Base-by-base conservation (phyloP, 1,284 basidiomycete genomes). In the Leccinum subrobustum region DNA sequence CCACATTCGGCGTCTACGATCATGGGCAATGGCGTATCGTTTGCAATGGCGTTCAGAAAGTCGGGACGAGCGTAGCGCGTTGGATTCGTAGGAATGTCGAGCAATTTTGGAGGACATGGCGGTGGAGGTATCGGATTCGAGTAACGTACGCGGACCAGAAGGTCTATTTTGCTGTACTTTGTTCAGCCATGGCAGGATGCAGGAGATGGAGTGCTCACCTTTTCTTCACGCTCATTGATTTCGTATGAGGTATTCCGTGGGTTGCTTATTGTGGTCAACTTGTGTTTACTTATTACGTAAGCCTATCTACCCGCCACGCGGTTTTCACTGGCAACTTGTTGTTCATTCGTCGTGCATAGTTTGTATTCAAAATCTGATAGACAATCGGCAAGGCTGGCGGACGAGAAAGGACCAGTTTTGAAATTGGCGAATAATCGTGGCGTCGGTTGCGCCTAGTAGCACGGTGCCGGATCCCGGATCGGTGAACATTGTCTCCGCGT, bases 1-100 rank as follows among this genome's bases (percentile, higher is more conserved):
- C 95, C 95, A 69, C 90, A 89, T 73, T 98, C 95, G 1, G 92
- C 91, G 69, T 98, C 95, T 1, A 96, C 89, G 62, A 97, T 89
- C 92, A 98, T 94, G 0, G 95, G 94, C 9, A 96, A 74, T 0
- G 90, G 89, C 6, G 87, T 86, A 52, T 92, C 91, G 54, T 88
- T 86, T 1, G 91, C 90, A 48, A 97, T 78, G 18, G 87, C 82
- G 64, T 92, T 86, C 25, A 95, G 82, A 67, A 95, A 95, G 68
- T 91, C 88, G 16, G 93, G 91, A 29, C 84, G 84, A 23, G 92
- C 90, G 75, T 96, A 94, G 44, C 95, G 91, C 70, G 84, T 81
- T 11, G 93, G 88, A 71, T 91, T 85, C 33, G 95, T 96, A 29
- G 90, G 87, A 59, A 97, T 90, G 62, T 95, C 85, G 68, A 98